These are phyloP conservation scores for Debaryomycetaceae sp. DNA, from an alignment of 1,139 yeast species.

Conservation along the genomic window DNA sequence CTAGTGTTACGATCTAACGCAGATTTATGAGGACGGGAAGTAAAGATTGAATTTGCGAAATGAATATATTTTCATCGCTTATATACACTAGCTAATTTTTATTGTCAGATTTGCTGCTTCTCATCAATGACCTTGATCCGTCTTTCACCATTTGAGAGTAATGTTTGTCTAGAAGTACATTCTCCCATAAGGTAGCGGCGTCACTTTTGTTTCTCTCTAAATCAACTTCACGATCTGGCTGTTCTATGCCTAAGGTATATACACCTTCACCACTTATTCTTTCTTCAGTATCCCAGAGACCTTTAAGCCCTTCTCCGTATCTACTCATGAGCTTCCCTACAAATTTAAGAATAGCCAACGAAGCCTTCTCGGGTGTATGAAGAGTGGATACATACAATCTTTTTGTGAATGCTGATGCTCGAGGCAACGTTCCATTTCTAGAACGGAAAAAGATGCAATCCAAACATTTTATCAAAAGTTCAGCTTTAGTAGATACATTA, in stretches of 20 bases:
- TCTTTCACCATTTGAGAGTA: constrained; percentile 75
- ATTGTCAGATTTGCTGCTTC: constrained; percentile 27
- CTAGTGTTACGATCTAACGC: neutral
- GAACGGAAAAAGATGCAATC: constrained; percentile 82
- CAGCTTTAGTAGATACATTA: constrained; percentile 86
- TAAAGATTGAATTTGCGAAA: neutral
- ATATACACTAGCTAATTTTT: constrained; percentile 3
- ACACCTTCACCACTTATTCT: constrained; percentile 62
- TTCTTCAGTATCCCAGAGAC: constrained; percentile 85
- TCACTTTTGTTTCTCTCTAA: constrained; percentile 79
- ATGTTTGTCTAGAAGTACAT: constrained; percentile 71
- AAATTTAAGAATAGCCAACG: constrained; percentile 72
- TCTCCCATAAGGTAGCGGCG: constrained; percentile 90
- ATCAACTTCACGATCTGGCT: constrained; percentile 45
- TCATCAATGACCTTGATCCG: constrained; percentile 43
- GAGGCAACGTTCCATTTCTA: constrained; percentile 61
- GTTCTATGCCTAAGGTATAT: constrained; percentile 68
- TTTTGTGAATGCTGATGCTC: constrained; percentile 84
- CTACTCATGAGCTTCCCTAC: constrained; percentile 71
- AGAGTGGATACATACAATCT: constrained; percentile 63
- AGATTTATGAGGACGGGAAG: neutral
- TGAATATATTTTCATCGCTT: neutral
- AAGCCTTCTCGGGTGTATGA: constrained; percentile 85
- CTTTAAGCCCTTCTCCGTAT: constrained; percentile 62
- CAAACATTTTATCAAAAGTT: constrained; percentile 69